These are phyloP conservation scores for Salix purpurea DNA, from an alignment of 345 rosid genomes.

Conservation along the genomic window DNA sequence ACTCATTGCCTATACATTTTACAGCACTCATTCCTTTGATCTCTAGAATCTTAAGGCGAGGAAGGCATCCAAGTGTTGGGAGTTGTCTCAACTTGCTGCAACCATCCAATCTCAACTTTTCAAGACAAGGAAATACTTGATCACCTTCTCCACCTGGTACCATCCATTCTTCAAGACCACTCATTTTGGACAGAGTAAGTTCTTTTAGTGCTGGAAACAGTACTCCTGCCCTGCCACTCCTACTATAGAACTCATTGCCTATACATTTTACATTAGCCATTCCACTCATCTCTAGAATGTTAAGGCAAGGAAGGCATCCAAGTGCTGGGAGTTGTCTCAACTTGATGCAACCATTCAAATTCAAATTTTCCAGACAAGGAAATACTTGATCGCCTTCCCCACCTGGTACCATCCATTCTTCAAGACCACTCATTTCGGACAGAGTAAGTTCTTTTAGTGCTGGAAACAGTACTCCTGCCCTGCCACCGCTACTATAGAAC, in stretches of 20 bases:
- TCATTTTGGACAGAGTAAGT: neutral
- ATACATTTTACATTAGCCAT: neutral
- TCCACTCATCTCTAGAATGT: neutral
- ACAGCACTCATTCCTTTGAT: neutral
- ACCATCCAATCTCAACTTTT: neutral
- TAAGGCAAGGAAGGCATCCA: neutral
- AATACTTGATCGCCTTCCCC: too few relatives aligned
- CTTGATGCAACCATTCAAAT: neutral
- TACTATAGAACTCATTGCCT: constrained; percentile 3
- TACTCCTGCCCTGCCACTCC: neutral
- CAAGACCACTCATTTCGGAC: neutral
- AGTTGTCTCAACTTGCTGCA: too few relatives aligned
- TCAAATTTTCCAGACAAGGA: too few relatives aligned
- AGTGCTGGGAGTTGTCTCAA: constrained; percentile 6
- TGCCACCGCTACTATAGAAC: neutral
- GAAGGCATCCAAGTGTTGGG: too few relatives aligned
- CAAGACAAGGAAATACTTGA: constrained; percentile 14
- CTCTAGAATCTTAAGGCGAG: neutral
- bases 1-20: neutral
- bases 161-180: constrained; percentile 5
- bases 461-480: neutral
- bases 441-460: neutral
- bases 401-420: constrained; percentile 2
- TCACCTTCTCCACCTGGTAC: neutral
- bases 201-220: constrained; percentile 10